These are phyloP conservation scores for Lepiota subincarnata DNA, from an alignment of 768 basidiomycete species.

Conservation along the genomic window DNA sequence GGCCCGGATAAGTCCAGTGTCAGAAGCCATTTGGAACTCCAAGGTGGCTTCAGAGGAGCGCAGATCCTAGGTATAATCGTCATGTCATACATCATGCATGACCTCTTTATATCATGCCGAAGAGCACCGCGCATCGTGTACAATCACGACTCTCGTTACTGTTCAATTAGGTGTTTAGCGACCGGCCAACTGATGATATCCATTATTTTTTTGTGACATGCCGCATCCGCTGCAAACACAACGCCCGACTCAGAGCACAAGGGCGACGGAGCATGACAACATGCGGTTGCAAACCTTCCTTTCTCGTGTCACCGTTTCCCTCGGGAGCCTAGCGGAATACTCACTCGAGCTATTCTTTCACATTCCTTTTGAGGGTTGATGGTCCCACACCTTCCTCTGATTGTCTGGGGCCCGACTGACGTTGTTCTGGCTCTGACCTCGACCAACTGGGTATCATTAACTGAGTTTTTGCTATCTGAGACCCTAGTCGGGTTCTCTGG, in stretches of 20 bases:
- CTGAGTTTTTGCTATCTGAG: too few species aligned
- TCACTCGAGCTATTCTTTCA: constrained; percentile 4
- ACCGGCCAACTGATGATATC: neutral
- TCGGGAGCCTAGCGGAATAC: neutral
- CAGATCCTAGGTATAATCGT: neutral
- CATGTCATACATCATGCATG: neutral
- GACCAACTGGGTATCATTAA: too few species aligned
- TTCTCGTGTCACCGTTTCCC: constrained; percentile 9
- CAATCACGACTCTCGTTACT: neutral
- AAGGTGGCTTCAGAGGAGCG: neutral
- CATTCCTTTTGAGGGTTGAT: neutral
- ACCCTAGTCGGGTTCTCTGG: too few species aligned
- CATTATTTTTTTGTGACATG: neutral
- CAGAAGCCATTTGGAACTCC: neutral
- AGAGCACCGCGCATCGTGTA: neutral
- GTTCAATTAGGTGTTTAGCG: neutral
- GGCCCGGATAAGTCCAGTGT: neutral
- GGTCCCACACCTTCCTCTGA: constrained; percentile 5
- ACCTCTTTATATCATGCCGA: neutral
- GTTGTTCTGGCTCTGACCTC: neutral
- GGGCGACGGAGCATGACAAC: neutral
- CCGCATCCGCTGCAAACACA: too few species aligned
- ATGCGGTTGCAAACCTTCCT: constrained; percentile 2
- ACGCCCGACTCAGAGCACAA: neutral
- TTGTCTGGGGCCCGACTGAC: neutral